A percentile compares a stretch with the other conserved stretches of the same genome.
These are phyloP conservation scores for Fonsecaea monophora DNA, from an alignment of 2,329 filamentous ascomycete genomes.

Conservation along the genomic window DNA sequence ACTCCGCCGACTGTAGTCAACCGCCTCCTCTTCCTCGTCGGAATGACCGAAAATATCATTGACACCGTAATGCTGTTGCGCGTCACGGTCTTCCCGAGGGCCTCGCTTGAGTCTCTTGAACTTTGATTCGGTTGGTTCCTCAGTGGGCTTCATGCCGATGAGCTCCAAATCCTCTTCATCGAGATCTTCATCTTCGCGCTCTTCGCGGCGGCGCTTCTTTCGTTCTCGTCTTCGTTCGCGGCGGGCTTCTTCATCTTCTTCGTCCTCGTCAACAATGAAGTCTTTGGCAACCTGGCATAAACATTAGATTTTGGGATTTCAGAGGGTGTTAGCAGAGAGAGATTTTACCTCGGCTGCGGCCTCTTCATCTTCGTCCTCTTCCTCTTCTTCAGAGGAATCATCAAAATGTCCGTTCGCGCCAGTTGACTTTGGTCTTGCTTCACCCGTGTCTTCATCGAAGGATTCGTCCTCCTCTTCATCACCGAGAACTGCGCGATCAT, in stretches of 20 bases:
- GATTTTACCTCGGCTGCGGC: slow-evolving; percentile 73
- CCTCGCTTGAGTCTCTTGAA: slow-evolving; percentile 97
- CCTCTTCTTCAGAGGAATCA: slow-evolving; percentile 90
- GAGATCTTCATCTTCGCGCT: slow-evolving; percentile 81
- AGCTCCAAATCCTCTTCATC: slow-evolving; percentile 97
- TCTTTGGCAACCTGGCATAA: slow-evolving; percentile 78
- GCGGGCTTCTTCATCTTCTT: slow-evolving; percentile 77
- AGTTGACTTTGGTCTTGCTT: slow-evolving; percentile 55
- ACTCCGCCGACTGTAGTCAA: slow-evolving; percentile 53
- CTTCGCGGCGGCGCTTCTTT: slow-evolving; percentile 76
- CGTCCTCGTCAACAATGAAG: slow-evolving; percentile 94
- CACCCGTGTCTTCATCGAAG: slow-evolving; percentile 76
- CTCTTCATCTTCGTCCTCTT: slow-evolving; percentile 91
- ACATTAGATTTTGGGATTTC: slow-evolving; percentile 1
- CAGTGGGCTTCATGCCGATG: slow-evolving; percentile 76
- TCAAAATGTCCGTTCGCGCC: slow-evolving; percentile 62
- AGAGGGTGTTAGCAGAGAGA: background rate
- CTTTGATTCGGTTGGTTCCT: slow-evolving; percentile 69
- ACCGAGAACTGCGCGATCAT: slow-evolving; percentile 84
- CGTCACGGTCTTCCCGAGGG: slow-evolving; percentile 75
- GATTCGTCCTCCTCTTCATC: slow-evolving; percentile 85
- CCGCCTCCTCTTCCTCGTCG: slow-evolving; percentile 73
- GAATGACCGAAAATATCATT: slow-evolving; percentile 96
- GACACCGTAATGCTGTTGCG: slow-evolving; percentile 70
- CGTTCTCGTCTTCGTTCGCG: slow-evolving; percentile 68